phyloP scores from a whole-genome alignment of 2,329 filamentous ascomycete genomes.

The Aureobasidium uvarum region DNA sequence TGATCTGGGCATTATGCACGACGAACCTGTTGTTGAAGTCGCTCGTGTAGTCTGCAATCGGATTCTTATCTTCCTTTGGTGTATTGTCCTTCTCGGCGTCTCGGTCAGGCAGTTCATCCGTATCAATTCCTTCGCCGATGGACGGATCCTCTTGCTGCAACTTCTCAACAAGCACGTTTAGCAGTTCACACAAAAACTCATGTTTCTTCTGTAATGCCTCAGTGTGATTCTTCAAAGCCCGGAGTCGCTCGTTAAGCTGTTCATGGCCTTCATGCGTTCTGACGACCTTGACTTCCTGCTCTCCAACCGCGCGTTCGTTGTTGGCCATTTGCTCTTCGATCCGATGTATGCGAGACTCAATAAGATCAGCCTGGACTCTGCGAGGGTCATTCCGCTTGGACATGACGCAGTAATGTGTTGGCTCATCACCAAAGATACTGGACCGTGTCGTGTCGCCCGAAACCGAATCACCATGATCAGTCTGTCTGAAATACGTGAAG shows the following conservation, averaged over 20 bases:
- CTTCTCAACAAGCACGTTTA: constrained; percentile 57
- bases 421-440: constrained; percentile 89
- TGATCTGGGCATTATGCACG: constrained; percentile 94
- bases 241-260: constrained; percentile 56
- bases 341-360: constrained; percentile 74
- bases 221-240: constrained; percentile 56
- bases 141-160: constrained; percentile 58
- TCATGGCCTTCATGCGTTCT: constrained; percentile 42
- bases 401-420: constrained; percentile 95
- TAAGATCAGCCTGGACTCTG: constrained; percentile 80
- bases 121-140: constrained; percentile 42
- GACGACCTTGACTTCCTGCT: constrained; percentile 66
- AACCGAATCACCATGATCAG: constrained; percentile 80
- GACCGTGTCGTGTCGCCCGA: constrained; percentile 76
- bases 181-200: constrained; percentile 58
- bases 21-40: constrained; percentile 99
- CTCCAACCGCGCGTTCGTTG: constrained; percentile 69
- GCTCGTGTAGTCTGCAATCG: constrained; percentile 77
- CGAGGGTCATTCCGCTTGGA: constrained; percentile 71
- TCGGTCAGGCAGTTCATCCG: constrained; percentile 51
- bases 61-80: constrained; percentile 60
- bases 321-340: constrained; percentile 73
- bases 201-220: constrained; percentile 58
- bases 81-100: constrained; percentile 36
- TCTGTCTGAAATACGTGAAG: constrained; percentile 96